These are phyloP conservation scores for Boletus sp. DNA, from an alignment of 768 basidiomycete genomes.

Conservation along the genomic window DNA sequence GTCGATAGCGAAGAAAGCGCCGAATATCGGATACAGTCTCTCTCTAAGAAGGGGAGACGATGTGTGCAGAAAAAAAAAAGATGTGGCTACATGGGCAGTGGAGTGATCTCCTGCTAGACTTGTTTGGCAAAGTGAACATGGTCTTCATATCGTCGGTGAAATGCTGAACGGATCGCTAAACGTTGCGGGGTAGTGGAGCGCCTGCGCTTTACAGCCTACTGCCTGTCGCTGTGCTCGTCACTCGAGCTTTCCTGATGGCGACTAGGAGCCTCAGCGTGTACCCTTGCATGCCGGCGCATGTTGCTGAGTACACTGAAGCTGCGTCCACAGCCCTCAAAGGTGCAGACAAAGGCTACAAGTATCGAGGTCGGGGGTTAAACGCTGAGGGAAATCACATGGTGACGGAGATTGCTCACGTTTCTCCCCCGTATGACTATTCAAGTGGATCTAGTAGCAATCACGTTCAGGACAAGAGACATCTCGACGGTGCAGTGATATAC, in stretches of 20 bases:
- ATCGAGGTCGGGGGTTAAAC: constrained; percentile 8
- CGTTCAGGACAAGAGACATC: constrained; percentile 5
- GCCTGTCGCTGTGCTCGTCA: constrained; percentile 46
- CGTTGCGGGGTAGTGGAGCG: constrained; percentile 8
- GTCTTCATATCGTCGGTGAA: constrained; percentile 4
- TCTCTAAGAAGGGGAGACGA: background rate
- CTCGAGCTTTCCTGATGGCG: constrained; percentile 41
- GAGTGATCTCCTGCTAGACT: background rate
- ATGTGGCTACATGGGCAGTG: constrained; percentile 11
- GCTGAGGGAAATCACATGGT: constrained; percentile 5
- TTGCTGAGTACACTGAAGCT: constrained; percentile 86
- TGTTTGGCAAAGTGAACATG: constrained; percentile 2
- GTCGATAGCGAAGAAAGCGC: background rate
- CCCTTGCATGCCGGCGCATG: constrained; percentile 83
- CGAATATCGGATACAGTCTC: constrained; percentile 19
- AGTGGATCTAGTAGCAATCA: constrained; percentile 62
- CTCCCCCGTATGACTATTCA: constrained; percentile 83
- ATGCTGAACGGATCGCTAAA: constrained; percentile 9
- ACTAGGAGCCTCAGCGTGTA: constrained; percentile 45
- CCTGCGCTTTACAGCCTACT: constrained; percentile 24
- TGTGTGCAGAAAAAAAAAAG: constrained; percentile 4
- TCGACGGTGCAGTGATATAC: constrained; percentile 3
- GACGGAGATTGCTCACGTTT: constrained; percentile 56
- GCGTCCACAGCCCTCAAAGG: constrained; percentile 71
- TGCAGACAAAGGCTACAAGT: constrained; percentile 66